phyloP scores from a whole-genome alignment of 208 protist genomes.

The Trypanosoma brucei region DNA sequence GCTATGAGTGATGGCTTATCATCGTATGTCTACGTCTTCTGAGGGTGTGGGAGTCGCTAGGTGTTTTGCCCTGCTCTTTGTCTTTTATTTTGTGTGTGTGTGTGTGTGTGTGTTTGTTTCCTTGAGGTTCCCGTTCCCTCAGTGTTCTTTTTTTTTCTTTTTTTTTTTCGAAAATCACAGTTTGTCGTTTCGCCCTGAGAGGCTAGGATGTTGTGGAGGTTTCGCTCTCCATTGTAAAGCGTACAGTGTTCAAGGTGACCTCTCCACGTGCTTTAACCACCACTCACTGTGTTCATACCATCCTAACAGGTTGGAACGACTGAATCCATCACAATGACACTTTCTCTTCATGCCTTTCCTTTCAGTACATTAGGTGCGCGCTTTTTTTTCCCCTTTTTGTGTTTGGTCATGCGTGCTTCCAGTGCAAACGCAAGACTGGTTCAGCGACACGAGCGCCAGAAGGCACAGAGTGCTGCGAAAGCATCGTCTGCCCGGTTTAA shows the following conservation, averaged over 20 bases:
- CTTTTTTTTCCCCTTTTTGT: too few relatives aligned
- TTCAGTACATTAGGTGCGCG: not conserved
- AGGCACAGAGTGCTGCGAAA: conserved; percentile 34
- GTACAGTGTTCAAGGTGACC: too few relatives aligned
- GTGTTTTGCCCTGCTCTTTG: too few relatives aligned
- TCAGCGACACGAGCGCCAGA: conserved; percentile 38
- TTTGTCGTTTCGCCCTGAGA: not conserved
- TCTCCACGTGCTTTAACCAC: too few relatives aligned
- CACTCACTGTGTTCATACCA: too few relatives aligned
- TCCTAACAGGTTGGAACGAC: too few relatives aligned
- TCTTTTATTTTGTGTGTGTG: too few relatives aligned
- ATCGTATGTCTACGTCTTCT: not conserved
- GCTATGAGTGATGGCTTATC: not conserved
- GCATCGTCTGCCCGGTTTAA: conserved; percentile 51
- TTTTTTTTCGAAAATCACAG: not conserved
- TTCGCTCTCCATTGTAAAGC: too few relatives aligned
- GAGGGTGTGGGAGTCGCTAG: not conserved
- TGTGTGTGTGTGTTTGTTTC: not conserved
- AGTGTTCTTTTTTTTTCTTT: conserved; percentile 9
- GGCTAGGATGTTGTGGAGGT: too few relatives aligned
- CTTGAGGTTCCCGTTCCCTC: conserved; percentile 6
- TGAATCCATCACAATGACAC: too few relatives aligned
- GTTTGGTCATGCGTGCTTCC: conserved; percentile 26
- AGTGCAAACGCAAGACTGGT: conserved; percentile 47
- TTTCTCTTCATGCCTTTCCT: not conserved